phyloP scores from a whole-genome alignment of 2,329 filamentous ascomycete genomes.

The Epichloe typhina region DNA sequence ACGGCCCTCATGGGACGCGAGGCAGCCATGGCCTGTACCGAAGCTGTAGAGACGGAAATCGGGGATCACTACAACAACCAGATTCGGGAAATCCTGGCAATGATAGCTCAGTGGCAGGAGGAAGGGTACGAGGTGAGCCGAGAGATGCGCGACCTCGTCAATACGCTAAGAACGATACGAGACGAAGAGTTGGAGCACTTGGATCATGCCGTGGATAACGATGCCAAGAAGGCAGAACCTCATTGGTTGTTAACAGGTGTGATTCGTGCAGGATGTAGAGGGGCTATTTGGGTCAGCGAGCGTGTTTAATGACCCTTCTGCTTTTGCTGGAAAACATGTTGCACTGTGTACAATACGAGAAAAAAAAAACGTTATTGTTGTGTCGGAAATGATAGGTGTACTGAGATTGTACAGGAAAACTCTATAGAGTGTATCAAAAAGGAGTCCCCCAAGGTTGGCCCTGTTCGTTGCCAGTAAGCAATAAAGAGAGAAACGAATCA shows the following conservation, averaged over 20 bases:
- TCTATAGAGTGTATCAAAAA: not conserved
- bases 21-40: conserved; percentile 96
- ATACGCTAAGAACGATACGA: conserved; percentile 66
- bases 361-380: too few species aligned
- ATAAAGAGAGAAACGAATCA: not conserved
- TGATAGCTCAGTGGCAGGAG: conserved; percentile 62
- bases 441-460: not conserved
- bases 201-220: conserved; percentile 87
- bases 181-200: conserved; percentile 96
- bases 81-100: conserved; percentile 67
- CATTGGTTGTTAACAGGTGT: conserved; percentile 80
- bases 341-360: too few species aligned
- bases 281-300: conserved; percentile 87
- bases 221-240: conserved; percentile 78
- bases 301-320: conserved; percentile 35
- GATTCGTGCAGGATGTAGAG: conserved; percentile 79
- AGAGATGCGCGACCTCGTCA: conserved; percentile 61
- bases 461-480: not conserved
- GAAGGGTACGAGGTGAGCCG: conserved; percentile 68
- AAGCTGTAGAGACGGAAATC: conserved; percentile 97
- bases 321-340: not conserved
- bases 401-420: conserved; percentile 1
- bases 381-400: not conserved
- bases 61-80: conserved; percentile 92
- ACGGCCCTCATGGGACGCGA: conserved; percentile 83